Base-by-base conservation (phyloP, 2,329 filamentous ascomycete genomes). In the Beauveria scarabaeidicola region DNA sequence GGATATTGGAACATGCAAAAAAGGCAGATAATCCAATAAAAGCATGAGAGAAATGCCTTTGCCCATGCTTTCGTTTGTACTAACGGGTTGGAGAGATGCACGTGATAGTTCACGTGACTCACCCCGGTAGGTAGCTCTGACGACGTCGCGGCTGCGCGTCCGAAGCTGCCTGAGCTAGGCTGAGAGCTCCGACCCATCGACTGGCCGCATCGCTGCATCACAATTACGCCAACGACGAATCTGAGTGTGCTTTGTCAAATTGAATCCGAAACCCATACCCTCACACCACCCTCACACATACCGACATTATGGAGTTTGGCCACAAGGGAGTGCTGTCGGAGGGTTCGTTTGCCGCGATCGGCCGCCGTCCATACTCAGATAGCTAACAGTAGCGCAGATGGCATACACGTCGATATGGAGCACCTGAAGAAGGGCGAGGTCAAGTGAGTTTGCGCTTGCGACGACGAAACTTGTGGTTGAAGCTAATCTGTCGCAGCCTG, bases 351-450 rank as follows among this genome's bases (percentile, higher is more conserved):
- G 64, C 62, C 64, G 63, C 63, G 62, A 65, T 65, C 62, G 52
- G 57, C 62, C 58, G 60, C 58, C 60, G 58, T 32, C 36, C 38
- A 55, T 60, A 43, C 58, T 57, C 65, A 63, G 2, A 19, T 27
- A 65, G 64, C 67, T 69, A 58, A 67, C 62, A 32, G 15, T 38
- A 13, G 43, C 48, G 43, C 69, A 97, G 94, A 99, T 92, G 94
- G 94, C 74, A 97, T 99, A 74, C 94, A 99, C 75, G 82, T 99
- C 68, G 94, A 99, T 73, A 99, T 99, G 94, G 90, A 97, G 71
- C 88, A 94, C 72, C 80, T 99, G 75, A 99, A 99, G 87, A 94
- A 91, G 77, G 94, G 94, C 63, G 94, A 99, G 80, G 93, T 99
- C 74, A 99, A 99, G 91, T 97, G 80, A 78, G 91, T 79, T 46